These are phyloP conservation scores for Candida manassasensis DNA, from an alignment of 805 yeast genomes.

Conservation along the genomic window DNA sequence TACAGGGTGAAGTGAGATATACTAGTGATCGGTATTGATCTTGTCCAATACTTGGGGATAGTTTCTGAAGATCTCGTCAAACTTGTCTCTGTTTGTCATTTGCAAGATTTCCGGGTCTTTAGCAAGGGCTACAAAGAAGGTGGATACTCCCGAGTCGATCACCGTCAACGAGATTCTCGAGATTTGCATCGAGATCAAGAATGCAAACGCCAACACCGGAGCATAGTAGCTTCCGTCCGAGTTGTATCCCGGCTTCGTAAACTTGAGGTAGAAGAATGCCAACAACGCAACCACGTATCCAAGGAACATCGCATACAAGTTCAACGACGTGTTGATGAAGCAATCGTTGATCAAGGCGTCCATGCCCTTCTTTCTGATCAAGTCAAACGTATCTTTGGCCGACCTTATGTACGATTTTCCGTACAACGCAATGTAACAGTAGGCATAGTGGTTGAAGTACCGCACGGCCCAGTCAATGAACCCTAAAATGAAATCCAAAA, in stretches of 20 bases:
- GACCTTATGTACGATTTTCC: constrained; percentile 73
- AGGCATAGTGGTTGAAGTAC: constrained; percentile 88
- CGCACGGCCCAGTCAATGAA: constrained; percentile 73
- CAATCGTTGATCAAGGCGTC: constrained; percentile 84
- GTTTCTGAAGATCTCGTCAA: constrained; percentile 57
- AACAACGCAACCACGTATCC: constrained; percentile 59
- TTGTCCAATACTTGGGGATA: constrained; percentile 69
- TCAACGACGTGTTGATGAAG: constrained; percentile 70
- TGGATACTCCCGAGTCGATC: constrained; percentile 75
- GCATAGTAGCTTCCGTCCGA: constrained; percentile 57
- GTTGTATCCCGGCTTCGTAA: constrained; percentile 66
- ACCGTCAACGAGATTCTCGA: constrained; percentile 68
- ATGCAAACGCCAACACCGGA: constrained; percentile 68
- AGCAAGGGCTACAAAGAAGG: constrained; percentile 79
- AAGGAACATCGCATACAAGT: constrained; percentile 69
- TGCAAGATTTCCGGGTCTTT: constrained; percentile 81
- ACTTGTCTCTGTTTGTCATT: constrained; percentile 62
- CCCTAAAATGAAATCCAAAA: constrained; percentile 56
- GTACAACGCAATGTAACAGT: constrained; percentile 79
- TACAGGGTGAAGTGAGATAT: too few species aligned
- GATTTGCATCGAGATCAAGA: constrained; percentile 72
- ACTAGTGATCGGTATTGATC: constrained; percentile 32
- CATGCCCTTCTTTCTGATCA: constrained; percentile 74
- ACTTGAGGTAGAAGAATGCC: constrained; percentile 60
- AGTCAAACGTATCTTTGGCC: constrained; percentile 77